Conservation (phyloP, 106 monocot species). For the Ottelia alismoides region DNA sequence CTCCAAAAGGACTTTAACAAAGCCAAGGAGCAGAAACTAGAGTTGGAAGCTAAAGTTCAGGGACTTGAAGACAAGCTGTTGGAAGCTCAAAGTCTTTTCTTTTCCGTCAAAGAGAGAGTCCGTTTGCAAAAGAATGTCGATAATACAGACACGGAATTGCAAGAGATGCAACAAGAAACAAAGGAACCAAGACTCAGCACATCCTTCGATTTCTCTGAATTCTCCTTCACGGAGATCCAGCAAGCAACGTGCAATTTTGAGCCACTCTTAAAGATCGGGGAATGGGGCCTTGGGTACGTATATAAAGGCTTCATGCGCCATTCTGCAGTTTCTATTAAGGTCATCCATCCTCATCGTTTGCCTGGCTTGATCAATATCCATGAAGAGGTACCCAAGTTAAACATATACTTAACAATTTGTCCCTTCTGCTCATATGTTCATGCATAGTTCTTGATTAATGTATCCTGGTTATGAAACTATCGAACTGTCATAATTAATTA, state of each 20-base stretch:
- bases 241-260: slow-evolving; percentile 20
- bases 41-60: slow-evolving; percentile 13
- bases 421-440: no score
- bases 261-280: slow-evolving; percentile 13
- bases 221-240: slow-evolving; percentile 12
- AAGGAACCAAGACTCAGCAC: neutral
- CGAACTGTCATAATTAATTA: neutral
- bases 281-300: slow-evolving; percentile 15
- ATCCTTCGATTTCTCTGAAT: slow-evolving; percentile 17
- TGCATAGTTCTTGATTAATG: neutral
- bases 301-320: slow-evolving; percentile 19
- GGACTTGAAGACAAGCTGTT: slow-evolving; percentile 33
- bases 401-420: neutral
- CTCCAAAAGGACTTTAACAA: slow-evolving; percentile 1
- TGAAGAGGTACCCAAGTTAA: neutral
- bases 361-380: slow-evolving; percentile 4
- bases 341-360: slow-evolving; percentile 5
- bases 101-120: slow-evolving; percentile 22
- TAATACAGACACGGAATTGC: slow-evolving; percentile 21
- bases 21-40: slow-evolving; percentile 3
- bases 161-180: slow-evolving; percentile 7
- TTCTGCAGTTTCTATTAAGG: slow-evolving; percentile 17
- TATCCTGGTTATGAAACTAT: neutral
- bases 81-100: slow-evolving; percentile 10
- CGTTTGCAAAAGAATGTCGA: slow-evolving; percentile 14